Base-by-base conservation (phyloP, 2,329 filamentous ascomycete species). In the Phaeosphaeriaceae sp. region DNA sequence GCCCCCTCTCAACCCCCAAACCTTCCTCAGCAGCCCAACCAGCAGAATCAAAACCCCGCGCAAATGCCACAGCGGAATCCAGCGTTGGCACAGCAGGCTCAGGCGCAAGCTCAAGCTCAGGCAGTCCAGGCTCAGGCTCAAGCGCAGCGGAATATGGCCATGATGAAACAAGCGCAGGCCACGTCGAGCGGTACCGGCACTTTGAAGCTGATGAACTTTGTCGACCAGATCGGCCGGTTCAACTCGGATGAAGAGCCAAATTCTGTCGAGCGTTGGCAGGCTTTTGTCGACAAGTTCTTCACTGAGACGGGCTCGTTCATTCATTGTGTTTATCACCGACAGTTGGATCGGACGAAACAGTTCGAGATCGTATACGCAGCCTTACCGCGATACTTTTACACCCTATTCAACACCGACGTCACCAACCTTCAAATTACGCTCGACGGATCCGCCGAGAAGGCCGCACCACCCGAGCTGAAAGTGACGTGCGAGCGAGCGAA, bases 371-470 rank as follows among this genome's bases (percentile, higher is more conserved):
- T 89, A 2, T 91, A 87, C 57, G 87, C 93, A 3, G 91, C 91
- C 0, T 83, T 99, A 47, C 88, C 94, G 33, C 88, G 94, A 70
- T 98, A 95, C 77, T 97, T 97, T 75, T 88, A 91, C 69, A 93
- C 92, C 0, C 90, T 96, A 70, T 97, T 95, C 74, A 89, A 90
- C 56, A 94, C 92, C 60, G 93, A 76, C 15, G 89, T 97, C 54
- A 90, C 87, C 67, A 91, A 89, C 54, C 91, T 98, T 68, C 92
- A 97, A 75, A 85, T 98, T 73, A 87, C 93, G 21, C 85, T 96
- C 69, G 93, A 96, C 67, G 89, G 87, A 40, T 80, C 85, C 17
- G 81, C 79, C 25, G 87, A 90, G 65, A 82, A 79, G 40, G 79
- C 81, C 46, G 76, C 91, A 36, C 82, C 85, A 1, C 88, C 89